Base-by-base conservation (phyloP, 2,329 filamentous ascomycete species). In the Fusarium sp. region DNA sequence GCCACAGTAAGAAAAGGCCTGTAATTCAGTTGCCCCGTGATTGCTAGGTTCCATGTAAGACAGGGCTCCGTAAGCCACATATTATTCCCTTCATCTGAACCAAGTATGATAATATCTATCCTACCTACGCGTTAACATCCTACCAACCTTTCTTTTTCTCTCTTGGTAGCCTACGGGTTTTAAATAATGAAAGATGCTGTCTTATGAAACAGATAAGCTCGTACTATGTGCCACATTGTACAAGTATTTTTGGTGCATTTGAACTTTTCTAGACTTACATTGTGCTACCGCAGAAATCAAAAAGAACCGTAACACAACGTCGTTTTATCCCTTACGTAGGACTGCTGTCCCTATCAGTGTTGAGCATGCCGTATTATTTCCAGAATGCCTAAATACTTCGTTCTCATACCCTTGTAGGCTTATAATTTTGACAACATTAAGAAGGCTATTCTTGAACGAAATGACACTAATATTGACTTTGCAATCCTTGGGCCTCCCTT, bases 201-300 rank as follows among this genome's bases (percentile, higher is more conserved):
- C 38, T 18, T 23, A 41, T 41, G 38, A 41, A 41, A 55, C 52
- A 26, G 23, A 30, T 23, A 33, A 34, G 34, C 30, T 55, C 37
- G 42, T 51, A 60, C 33, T 30, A 28, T 44, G 55, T 60, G 55
- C 26, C 49, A 61, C 57, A 33, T 59, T 60, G 57, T 61, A 47
- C 57, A 44, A 61, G 57, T 42, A 33, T 49, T 58, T n/a, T 37
- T 51, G 26, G 18, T 42, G 36, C 28, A 60, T 38, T 49, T 23
- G n/a, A 38, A 38, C 20, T 53, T n/a, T 36, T 37, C 15, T 28
- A 38, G 33, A 18, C 46, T 37, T 33, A 15, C 23, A 50, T 50
- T 28, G 33, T 38, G 33, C 23, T 28, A 28, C 33, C 47, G 26
- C 31, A 13, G 41, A 18, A 30, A 18, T 23, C 36, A 28, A 44